These are phyloP conservation scores for Yamadazyma sp. DNA, from an alignment of 805 yeast species.

Conservation along the genomic window DNA sequence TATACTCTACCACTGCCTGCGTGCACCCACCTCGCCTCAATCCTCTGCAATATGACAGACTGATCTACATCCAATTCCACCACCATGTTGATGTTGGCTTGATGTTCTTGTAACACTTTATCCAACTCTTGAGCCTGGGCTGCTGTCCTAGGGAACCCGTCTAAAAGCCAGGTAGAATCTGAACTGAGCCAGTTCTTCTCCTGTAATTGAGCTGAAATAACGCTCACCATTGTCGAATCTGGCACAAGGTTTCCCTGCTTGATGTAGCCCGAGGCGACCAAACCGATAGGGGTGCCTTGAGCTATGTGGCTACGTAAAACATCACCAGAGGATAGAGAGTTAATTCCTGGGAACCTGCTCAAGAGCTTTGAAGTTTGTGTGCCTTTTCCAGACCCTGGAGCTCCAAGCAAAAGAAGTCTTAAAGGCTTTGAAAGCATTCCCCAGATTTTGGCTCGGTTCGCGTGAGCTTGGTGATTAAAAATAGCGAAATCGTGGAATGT, in stretches of 20 bases:
- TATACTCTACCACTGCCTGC: conserved; percentile 82
- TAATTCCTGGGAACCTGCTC: conserved; percentile 50
- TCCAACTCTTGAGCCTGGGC: conserved; percentile 68
- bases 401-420: conserved; percentile 76
- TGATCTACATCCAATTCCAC: conserved; percentile 88
- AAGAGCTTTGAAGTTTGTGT: conserved; percentile 74
- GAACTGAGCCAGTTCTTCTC: conserved; percentile 42
- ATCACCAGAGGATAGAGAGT: conserved; percentile 82
- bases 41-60: conserved; percentile 74
- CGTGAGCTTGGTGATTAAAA: no score
- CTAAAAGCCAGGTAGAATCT: conserved; percentile 67
- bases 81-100: conserved; percentile 64
- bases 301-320: conserved; percentile 68
- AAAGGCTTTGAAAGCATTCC: conserved; percentile 38
- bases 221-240: conserved; percentile 60
- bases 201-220: conserved; percentile 53
- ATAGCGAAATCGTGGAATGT: conserved; percentile 2
- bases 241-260: conserved; percentile 70
- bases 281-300: conserved; percentile 52
- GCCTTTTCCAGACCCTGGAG: conserved; percentile 96
- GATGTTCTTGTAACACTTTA: conserved; percentile 33
- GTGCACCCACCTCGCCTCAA: conserved; percentile 85
- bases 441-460: conserved; percentile 7
- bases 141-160: conserved; percentile 87
- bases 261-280: conserved; percentile 56